Conservation (phyloP, 306 rosid genomes). For the Castanea mollissima region DNA sequence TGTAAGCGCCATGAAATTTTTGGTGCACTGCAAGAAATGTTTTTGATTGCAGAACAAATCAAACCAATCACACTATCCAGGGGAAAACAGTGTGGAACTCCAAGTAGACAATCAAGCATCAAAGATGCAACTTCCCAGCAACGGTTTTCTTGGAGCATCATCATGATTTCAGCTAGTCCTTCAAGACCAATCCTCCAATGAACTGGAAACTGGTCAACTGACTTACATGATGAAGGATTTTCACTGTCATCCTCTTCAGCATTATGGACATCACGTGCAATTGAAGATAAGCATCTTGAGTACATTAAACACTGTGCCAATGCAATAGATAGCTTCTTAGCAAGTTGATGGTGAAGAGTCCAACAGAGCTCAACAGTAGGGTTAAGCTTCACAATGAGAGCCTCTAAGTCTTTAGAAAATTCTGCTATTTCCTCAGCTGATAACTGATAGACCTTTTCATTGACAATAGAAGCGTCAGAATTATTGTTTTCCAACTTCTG, state of each 20-base stretch:
- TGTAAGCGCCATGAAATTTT: constrained; percentile 77
- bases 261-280: constrained; percentile 37
- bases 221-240: constrained; percentile 40
- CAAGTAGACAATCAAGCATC: constrained; percentile 75
- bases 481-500: constrained; percentile 36
- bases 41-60: constrained; percentile 69
- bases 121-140: constrained; percentile 91
- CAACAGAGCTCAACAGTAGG: constrained; percentile 71
- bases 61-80: constrained; percentile 53
- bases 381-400: constrained; percentile 59
- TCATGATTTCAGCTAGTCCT: constrained; percentile 58
- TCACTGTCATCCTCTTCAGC: constrained; percentile 50
- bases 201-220: constrained; percentile 40
- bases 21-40: constrained; percentile 64
- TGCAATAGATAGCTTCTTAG: constrained; percentile 59
- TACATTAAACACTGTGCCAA: constrained; percentile 65
- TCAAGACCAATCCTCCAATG: constrained; percentile 66
- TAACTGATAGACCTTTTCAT: constrained; percentile 27
- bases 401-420: constrained; percentile 55
- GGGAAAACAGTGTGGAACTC: constrained; percentile 46
- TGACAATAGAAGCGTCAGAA: constrained; percentile 21
- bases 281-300: constrained; percentile 60
- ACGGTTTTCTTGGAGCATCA: constrained; percentile 62
- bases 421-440: constrained; percentile 63
- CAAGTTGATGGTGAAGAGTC: constrained; percentile 79